Evolutionary conservation across 2,329 filamentous ascomycete species (phyloP), one percentile per base, ranked within the genome.

Genomic region (Colletotrichum acutatum): DNA sequence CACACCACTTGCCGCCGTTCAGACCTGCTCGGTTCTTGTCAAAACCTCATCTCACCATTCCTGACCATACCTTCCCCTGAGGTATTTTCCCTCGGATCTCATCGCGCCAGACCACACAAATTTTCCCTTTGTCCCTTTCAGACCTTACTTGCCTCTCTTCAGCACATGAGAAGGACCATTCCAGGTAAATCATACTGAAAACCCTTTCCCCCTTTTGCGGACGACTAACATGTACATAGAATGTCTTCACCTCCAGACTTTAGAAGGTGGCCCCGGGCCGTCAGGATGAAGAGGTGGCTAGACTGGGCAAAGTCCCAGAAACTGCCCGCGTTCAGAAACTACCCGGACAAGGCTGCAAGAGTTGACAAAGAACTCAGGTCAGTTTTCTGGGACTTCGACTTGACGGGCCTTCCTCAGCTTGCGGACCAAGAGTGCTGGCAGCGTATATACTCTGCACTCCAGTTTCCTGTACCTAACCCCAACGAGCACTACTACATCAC

Each of bases 191-290:
- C 19, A 49, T 49, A 19, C 19, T 2, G 42, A 19, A n/a, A 1
- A n/a, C 6, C 19, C 42, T n/a, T 8, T 49, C 4, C 19, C 42
- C 6, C 16, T n/a, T 19, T 3, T 19, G 19, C 19, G 9, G 4
- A n/a, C 19, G 7, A 49, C 16, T 11, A 9, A 49, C 19, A 3
- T 1, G 19, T 42, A 14, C 1, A 9, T 4, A 49, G 19, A 9
- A 49, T 49, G 42, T 19, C 16, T 16, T 16, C 19, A n/a, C 11
- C 37, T 26, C 16, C 59, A 52, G n/a, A 22, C 26, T 4, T 49
- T 1, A 2, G 0, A 8, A 2, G 2, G 7, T 46, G 12, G 1
- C 9, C 34, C n/a, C 4, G 1, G 5, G 14, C 7, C 19, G 5
- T 30, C 4, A n/a, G 26, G 28, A 7, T 24, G 19, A 19, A 42